phyloP scores from a whole-genome alignment of 768 basidiomycete genomes.

The Tephrocybe sp. region DNA sequence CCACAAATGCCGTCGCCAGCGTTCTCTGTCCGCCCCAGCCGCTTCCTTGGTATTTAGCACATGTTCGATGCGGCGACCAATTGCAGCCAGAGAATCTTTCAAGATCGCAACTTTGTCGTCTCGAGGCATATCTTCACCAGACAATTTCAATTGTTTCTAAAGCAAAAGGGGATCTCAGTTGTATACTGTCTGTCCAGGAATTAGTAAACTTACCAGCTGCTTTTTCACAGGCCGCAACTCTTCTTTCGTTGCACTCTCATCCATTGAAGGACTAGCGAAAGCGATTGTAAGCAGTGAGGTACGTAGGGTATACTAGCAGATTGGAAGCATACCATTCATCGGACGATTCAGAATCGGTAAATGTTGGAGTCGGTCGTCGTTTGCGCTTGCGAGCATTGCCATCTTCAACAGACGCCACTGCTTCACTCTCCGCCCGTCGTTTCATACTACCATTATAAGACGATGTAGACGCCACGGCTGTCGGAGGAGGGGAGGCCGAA shows the following conservation, averaged over 20 bases:
- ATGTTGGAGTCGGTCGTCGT: slow-evolving; percentile 92
- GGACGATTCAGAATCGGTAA: slow-evolving; percentile 91
- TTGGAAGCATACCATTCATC: slow-evolving; percentile 87
- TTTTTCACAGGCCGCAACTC: slow-evolving; percentile 95
- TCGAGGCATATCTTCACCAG: slow-evolving; percentile 88
- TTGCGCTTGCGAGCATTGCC: slow-evolving; percentile 72
- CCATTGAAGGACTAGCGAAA: slow-evolving; percentile 82
- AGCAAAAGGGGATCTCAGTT: slow-evolving; percentile 7
- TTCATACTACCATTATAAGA: slow-evolving; percentile 60
- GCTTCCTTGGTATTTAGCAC: slow-evolving; percentile 76
- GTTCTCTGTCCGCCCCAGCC: slow-evolving; percentile 76
- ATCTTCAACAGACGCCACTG: slow-evolving; percentile 78
- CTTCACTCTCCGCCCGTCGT: slow-evolving; percentile 83
- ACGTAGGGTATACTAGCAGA: no score
- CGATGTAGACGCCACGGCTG: slow-evolving; percentile 66
- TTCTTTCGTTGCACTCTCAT: slow-evolving; percentile 89
- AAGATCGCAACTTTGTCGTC: slow-evolving; percentile 95
- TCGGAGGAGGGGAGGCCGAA: slow-evolving; percentile 75
- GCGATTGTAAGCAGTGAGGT: no score
- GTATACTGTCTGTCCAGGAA: neutral
- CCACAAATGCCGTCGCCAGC: slow-evolving; percentile 96
- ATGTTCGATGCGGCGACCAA: slow-evolving; percentile 86
- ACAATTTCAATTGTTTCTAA: slow-evolving; percentile 92
- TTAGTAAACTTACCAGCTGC: slow-evolving; percentile 69
- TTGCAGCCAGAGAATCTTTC: slow-evolving; percentile 92